Evolutionary conservation across 495 filamentous ascomycete species (phyloP).

Genomic region (Lasiosphaeria hispida): DNA sequence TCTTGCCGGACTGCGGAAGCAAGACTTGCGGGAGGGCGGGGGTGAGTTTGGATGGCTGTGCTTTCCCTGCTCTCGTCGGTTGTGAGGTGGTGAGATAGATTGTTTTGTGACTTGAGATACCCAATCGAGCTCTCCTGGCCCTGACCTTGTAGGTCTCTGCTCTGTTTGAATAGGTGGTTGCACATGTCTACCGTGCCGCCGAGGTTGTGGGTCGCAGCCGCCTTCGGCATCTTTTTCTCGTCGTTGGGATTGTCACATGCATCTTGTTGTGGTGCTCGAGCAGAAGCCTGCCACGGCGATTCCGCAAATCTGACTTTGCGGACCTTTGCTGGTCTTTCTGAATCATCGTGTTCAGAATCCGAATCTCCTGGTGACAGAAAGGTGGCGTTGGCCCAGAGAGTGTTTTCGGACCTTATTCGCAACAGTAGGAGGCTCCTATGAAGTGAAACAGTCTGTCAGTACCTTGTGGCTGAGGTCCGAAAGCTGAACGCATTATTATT

Average conservation of each 20-base stretch:
- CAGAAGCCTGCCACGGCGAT: not conserved
- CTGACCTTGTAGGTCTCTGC: not conserved
- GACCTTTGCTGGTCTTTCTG: not conserved
- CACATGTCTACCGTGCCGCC: not conserved
- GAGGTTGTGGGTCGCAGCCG: not conserved
- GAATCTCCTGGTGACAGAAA: too few relatives aligned
- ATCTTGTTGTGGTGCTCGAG: too few relatives aligned
- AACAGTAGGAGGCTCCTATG: not conserved
- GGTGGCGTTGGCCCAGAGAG: not conserved
- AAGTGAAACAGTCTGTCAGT: not conserved
- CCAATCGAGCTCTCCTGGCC: conserved; percentile 1
- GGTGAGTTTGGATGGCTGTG: conserved; percentile 1
- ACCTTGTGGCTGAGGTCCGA: not conserved
- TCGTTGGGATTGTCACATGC: not conserved
- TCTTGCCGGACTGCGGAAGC: not conserved
- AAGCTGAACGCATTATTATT: too few relatives aligned
- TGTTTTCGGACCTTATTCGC: not conserved
- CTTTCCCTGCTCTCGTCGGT: not conserved
- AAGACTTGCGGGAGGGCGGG: not conserved
- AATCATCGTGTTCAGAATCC: not conserved
- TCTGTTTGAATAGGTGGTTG: conserved; percentile 1
- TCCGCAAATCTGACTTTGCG: conserved; percentile 4
- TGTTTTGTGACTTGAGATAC: not conserved
- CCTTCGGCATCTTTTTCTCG: not conserved
- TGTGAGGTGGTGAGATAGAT: conserved; percentile 1